Evolutionary conservation across 805 yeast species (phyloP).

Genomic region (Soucietia sequanensis): DNA sequence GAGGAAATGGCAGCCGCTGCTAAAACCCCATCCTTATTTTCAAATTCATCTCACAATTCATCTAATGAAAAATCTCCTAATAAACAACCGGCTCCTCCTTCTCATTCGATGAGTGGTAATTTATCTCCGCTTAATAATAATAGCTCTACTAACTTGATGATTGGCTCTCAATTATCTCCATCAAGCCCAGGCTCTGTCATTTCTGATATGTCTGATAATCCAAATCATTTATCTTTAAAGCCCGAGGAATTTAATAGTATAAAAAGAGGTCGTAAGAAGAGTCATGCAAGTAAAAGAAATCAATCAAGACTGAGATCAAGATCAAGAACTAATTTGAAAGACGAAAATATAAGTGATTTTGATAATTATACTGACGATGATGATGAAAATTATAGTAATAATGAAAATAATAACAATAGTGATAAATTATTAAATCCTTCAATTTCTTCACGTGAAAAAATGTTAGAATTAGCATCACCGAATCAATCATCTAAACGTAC

Average conservation of each 20-base stretch:
- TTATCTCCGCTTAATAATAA: conserved; percentile 4
- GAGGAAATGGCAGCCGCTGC: conserved; percentile 40
- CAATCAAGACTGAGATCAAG: conserved; percentile 27
- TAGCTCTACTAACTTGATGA: conserved; percentile 12
- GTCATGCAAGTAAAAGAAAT: conserved; percentile 21
- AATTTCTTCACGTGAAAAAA: conserved; percentile 49
- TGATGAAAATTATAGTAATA: conserved; percentile 26
- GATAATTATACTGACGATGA: conserved; percentile 23
- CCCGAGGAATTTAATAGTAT: conserved; percentile 42
- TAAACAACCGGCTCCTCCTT: conserved; percentile 5
- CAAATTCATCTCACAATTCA: conserved; percentile 44
- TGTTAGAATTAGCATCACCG: conserved; percentile 65
- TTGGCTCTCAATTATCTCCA: conserved; percentile 12
- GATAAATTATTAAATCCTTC: too few species aligned
- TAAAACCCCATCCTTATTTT: conserved; percentile 56
- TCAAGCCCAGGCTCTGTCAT: conserved; percentile 15
- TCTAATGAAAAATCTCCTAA: conserved; percentile 16
- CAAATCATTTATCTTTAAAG: conserved; percentile 13
- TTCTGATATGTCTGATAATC: conserved; percentile 12
- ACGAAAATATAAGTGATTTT: conserved; percentile 15
- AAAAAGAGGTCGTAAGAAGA: conserved; percentile 40
- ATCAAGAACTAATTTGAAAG: conserved; percentile 15
- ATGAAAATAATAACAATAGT: conserved; percentile 9
- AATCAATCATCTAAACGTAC: conserved; percentile 50
- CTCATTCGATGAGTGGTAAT: conserved; percentile 12